Base-by-base conservation (phyloP, 495 filamentous ascomycete species). In the Trichoderma orchidacearum region DNA sequence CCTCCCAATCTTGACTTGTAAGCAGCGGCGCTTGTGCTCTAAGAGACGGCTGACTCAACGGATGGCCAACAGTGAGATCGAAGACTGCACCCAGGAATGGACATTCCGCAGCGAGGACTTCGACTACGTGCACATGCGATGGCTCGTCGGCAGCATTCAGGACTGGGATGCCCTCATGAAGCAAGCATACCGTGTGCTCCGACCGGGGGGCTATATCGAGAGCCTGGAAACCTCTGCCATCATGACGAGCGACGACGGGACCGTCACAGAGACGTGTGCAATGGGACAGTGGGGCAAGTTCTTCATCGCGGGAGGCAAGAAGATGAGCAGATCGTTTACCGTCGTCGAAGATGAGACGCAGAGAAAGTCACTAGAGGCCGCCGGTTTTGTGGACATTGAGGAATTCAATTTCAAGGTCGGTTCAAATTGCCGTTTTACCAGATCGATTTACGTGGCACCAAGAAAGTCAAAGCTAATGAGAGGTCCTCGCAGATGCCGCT, bases 121-220 rank as follows among this genome's bases (percentile, higher is more conserved):
- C 60, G 84, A 87, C 66, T 83, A 79, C 58, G 72, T 86, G 50
- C 83, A 87, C 61, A 70, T 79, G 31, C 75, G 84, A 6, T 67
- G 70, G 41, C 60, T 85, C 17, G 73, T 75, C 34, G 81, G 79
- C 31, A 70, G 70, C 21, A 72, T 85, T 38, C 64, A 61, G 1
- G 75, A 85, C 58, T 87, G 82, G 83, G 64, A 71, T 12, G 61
- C 56, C 12, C 66, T 72, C 3, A 68, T 65, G 45, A 54, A 55
- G 30, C 61, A 70, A 34, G 58, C 63, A 7, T 74, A 60, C 41
- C 56, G 50, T 13, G 53, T 56, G 0, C 31, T 64, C 0, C 66
- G 65, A 45, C 69, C 69, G 27, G 69, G 69, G 8, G 66, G 62
- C 9, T 69, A 53, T 36, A 6, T 83, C 27, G 83, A 86, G 58